Conservation (phyloP, 1,139 yeast species). For the Trichomonascaceae sp. region DNA sequence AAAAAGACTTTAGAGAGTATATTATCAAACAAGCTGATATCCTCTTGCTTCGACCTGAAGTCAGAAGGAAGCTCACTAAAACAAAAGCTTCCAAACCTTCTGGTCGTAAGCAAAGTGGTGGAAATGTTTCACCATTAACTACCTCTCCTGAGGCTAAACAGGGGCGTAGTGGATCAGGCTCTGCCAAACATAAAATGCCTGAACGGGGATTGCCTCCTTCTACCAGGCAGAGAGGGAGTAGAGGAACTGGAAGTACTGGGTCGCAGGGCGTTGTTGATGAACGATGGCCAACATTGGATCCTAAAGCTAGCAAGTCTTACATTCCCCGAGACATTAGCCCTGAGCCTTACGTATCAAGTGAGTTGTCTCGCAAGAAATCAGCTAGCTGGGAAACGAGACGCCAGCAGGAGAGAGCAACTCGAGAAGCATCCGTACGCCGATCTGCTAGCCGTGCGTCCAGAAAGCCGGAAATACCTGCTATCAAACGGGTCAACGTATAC, state of each 20-base stretch:
- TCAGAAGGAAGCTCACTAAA: background rate
- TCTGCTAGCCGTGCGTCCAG: constrained; percentile 10
- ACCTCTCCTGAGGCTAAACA: background rate
- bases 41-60: background rate
- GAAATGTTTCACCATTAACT: background rate
- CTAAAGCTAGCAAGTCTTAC: background rate
- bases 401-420: background rate
- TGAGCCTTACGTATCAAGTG: background rate
- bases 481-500: constrained; percentile 21
- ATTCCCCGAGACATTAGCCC: background rate
- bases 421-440: constrained; percentile 9
- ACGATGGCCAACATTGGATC: background rate
- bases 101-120: background rate
- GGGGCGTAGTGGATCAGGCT: background rate
- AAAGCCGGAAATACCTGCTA: constrained; percentile 14
- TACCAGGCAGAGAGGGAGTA: background rate
- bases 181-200: background rate
- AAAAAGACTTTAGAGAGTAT: constrained; percentile 2
- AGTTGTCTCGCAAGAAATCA: background rate
- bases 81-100: background rate
- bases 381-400: background rate
- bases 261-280: background rate
- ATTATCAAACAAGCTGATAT: constrained; percentile 2
- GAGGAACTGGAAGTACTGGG: background rate
- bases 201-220: background rate